These are phyloP conservation scores for Spongospora subterranea DNA, from an alignment of 208 protist genomes.

Conservation along the genomic window DNA sequence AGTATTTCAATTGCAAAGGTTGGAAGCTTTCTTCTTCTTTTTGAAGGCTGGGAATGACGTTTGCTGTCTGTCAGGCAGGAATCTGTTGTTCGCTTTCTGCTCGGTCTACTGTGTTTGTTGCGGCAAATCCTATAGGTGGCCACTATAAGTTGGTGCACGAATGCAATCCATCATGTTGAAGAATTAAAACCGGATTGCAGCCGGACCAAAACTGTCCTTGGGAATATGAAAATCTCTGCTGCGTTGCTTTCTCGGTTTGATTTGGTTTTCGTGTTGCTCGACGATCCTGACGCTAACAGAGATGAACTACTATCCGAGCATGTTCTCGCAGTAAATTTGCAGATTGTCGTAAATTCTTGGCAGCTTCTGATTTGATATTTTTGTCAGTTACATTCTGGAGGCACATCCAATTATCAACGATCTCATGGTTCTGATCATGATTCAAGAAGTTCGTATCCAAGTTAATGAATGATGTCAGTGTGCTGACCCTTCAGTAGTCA, in stretches of 20 bases:
- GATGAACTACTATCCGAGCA: conserved; percentile 82
- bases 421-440: neutral
- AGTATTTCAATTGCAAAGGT: conserved; percentile 98
- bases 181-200: conserved; percentile 77
- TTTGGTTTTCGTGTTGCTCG: conserved; percentile 93
- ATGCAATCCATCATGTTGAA: neutral
- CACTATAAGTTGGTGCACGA: conserved; percentile 79
- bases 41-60: neutral
- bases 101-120: conserved; percentile 87
- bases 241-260: conserved; percentile 98
- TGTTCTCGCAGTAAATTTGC: conserved; percentile 84
- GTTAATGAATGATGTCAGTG: too few relatives aligned
- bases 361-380: conserved; percentile 4
- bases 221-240: conserved; percentile 92
- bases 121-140: conserved; percentile 95
- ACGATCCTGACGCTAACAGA: conserved; percentile 78
- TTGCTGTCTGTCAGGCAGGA: conserved; percentile 48
- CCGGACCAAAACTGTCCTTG: conserved; percentile 87
- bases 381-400: conserved; percentile 43
- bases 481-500: too few relatives aligned
- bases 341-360: conserved; percentile 1
- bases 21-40: conserved; percentile 75
- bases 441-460: conserved; percentile 31
- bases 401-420: neutral
- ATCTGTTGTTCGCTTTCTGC: conserved; percentile 37